These are phyloP conservation scores for Rhodotorula sp. DNA, from an alignment of 1,284 basidiomycete species.

Conservation along the genomic window DNA sequence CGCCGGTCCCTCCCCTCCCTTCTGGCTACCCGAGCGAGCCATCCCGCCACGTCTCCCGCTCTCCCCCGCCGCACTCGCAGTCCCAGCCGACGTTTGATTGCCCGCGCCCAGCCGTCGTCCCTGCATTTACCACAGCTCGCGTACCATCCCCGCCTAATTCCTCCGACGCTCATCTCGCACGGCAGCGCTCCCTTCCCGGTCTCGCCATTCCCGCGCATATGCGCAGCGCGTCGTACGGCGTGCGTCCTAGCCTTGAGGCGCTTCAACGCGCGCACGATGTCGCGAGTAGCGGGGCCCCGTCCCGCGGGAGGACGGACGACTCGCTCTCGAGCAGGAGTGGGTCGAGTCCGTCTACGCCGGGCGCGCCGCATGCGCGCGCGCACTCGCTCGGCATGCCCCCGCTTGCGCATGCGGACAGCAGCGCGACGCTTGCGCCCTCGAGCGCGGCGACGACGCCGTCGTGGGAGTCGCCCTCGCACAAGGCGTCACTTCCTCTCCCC, in stretches of 20 bases:
- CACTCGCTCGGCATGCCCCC: not conserved
- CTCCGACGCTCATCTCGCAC: not conserved
- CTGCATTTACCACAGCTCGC: not conserved
- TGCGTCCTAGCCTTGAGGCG: slow-evolving; percentile 3
- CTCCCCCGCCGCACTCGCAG: not conserved
- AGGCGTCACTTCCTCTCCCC: not conserved
- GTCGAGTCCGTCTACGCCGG: not conserved
- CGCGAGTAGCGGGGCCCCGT: not conserved
- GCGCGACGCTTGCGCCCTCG: not conserved
- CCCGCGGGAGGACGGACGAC: slow-evolving; percentile 3
- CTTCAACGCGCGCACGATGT: not conserved
- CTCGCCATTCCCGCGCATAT: slow-evolving; percentile 15
- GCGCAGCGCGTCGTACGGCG: slow-evolving; percentile 2
- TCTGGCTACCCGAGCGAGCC: not conserved
- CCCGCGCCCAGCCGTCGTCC: slow-evolving; percentile 13
- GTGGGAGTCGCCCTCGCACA: not conserved
- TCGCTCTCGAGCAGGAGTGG: slow-evolving; percentile 3
- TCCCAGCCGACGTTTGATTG: not conserved
- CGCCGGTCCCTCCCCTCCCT: not conserved
- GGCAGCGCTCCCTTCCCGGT: slow-evolving; percentile 1
- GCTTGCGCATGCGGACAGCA: not conserved
- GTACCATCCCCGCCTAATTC: not conserved
- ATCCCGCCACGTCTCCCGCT: not conserved
- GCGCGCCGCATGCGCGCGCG: slow-evolving; percentile 1
- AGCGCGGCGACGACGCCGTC: not conserved